A percentile compares a stretch with the other conserved stretches of the same genome.
Conservation (phyloP, 2,329 filamentous ascomycete genomes). For the Trichoderma koningiopsis region DNA sequence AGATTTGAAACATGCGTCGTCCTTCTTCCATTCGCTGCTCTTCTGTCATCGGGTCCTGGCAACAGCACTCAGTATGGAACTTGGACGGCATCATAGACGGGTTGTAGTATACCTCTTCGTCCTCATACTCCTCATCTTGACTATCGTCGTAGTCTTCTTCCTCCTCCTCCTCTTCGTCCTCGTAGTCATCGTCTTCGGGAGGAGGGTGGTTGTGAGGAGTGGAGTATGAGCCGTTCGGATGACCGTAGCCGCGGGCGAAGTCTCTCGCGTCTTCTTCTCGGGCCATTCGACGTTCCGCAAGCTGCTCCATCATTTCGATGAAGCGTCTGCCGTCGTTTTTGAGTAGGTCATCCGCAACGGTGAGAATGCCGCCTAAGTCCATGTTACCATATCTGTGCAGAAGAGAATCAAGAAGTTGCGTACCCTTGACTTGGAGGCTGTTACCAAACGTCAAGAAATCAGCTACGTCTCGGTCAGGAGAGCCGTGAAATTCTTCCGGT, state of each 20-base stretch:
- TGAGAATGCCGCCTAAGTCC: constrained; percentile 87
- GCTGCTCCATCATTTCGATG: constrained; percentile 99
- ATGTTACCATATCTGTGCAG: constrained; percentile 51
- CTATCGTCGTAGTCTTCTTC: constrained; percentile 64
- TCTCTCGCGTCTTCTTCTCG: constrained; percentile 82
- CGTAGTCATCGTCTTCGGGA: constrained; percentile 75
- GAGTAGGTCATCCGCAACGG: constrained; percentile 94
- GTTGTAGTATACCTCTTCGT: constrained; percentile 71
- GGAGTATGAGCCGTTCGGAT: constrained; percentile 62
- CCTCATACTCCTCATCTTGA: constrained; percentile 69
- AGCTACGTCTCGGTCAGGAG: constrained; percentile 65
- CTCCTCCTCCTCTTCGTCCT: constrained; percentile 67
- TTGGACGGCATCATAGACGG: constrained; percentile 44
- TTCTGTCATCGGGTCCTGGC: constrained; percentile 92
- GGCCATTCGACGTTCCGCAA: constrained; percentile 95
- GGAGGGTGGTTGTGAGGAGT: constrained; percentile 71
- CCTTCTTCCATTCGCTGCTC: constrained; percentile 99
- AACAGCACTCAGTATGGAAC: constrained; percentile 49
- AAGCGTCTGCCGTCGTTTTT: constrained; percentile 99
- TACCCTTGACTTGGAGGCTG: constrained; percentile 90
- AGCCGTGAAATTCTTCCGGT: constrained; percentile 67
- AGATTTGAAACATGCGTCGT: constrained; percentile 98
- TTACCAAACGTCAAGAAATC: constrained; percentile 99
- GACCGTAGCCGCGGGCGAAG: constrained; percentile 60
- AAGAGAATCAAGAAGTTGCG: constrained; percentile 50